These are phyloP conservation scores for Coemansia sp. DNA, from an alignment of 192 early-diverging fungal genomes.

Conservation along the genomic window DNA sequence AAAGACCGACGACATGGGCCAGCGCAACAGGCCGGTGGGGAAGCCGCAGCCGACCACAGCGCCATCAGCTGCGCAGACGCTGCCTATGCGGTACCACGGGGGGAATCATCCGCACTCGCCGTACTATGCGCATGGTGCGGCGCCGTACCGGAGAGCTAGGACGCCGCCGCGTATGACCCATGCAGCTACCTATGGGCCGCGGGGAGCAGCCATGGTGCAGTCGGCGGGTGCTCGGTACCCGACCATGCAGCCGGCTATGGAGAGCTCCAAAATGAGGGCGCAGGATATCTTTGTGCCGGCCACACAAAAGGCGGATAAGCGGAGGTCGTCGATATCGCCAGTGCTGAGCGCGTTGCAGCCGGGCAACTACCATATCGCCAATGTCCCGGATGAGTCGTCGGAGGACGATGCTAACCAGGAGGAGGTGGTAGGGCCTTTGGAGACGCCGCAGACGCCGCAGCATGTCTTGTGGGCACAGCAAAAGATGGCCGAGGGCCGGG, in stretches of 20 bases:
- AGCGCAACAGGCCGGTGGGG: no score
- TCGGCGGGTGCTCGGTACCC: no score
- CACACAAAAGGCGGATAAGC: background rate
- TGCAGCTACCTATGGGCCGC: no score
- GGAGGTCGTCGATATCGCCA: slow-evolving; percentile 40
- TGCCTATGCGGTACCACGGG: slow-evolving; percentile 42
- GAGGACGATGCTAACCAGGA: slow-evolving; percentile 14
- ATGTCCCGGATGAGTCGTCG: slow-evolving; percentile 36
- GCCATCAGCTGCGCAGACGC: background rate
- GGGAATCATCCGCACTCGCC: slow-evolving; percentile 38
- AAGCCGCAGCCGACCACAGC: no score
- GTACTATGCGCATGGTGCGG: slow-evolving; percentile 47
- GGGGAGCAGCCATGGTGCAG: no score
- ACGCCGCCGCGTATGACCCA: no score
- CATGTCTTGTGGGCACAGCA: slow-evolving; percentile 2
- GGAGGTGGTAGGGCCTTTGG: background rate
- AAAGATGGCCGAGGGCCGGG: background rate
- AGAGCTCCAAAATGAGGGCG: no score
- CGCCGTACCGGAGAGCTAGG: no score
- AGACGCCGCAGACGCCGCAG: background rate
- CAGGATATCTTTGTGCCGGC: no score
- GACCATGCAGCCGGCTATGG: no score
- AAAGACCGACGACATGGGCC: no score
- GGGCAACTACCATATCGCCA: slow-evolving; percentile 45
- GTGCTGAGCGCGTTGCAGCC: slow-evolving; percentile 40